A percentile compares a stretch with the other conserved stretches of the same genome.
phyloP scores from a whole-genome alignment of 495 filamentous ascomycete species.

The Neurospora africana region DNA sequence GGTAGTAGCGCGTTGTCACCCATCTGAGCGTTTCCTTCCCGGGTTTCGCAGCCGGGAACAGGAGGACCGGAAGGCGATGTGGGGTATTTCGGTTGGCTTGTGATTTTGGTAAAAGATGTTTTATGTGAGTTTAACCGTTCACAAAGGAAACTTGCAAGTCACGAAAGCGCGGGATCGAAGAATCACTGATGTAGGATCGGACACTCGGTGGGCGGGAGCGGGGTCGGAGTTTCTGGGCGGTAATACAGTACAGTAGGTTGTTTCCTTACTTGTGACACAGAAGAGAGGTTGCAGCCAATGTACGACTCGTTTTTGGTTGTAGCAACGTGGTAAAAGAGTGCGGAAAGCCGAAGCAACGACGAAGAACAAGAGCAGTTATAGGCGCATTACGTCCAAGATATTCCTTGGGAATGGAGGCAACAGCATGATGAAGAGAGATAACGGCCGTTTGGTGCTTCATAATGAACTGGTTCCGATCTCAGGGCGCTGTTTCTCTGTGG shows the following conservation, averaged over 20 bases:
- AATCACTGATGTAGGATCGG: neutral
- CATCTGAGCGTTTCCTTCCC: slow-evolving; percentile 3
- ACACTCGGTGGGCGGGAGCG: neutral
- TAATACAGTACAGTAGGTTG: neutral
- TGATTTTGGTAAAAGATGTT: neutral
- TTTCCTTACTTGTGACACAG: neutral
- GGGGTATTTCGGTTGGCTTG: neutral
- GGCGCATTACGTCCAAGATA: neutral
- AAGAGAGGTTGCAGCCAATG: neutral
- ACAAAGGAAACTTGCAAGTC: neutral
- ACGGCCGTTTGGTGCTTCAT: neutral
- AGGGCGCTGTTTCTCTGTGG: neutral
- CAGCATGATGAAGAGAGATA: neutral
- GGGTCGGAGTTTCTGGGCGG: neutral
- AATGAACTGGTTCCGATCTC: neutral
- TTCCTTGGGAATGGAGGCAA: neutral
- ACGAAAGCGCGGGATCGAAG: neutral
- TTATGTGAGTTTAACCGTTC: neutral
- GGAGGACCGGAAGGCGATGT: neutral
- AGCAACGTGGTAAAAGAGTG: neutral
- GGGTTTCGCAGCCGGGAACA: neutral
- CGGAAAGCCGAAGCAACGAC: neutral
- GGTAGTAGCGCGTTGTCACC: slow-evolving; percentile 9
- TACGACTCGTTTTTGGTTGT: neutral
- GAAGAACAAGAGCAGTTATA: neutral